Evolutionary conservation across 129 eudicot species (phyloP).

Genomic region (Tanacetum coccineum): DNA sequence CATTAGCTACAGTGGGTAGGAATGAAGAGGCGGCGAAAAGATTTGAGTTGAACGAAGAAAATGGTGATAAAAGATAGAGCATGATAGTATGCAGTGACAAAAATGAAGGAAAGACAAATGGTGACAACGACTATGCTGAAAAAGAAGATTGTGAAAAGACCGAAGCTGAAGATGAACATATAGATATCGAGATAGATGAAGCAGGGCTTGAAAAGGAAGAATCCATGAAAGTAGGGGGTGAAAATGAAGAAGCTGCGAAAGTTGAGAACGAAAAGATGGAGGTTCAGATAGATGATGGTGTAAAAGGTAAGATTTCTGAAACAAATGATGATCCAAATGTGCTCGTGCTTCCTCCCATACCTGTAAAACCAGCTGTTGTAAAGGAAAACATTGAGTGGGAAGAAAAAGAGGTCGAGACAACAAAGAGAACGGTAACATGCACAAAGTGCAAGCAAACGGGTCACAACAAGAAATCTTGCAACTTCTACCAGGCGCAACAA

Average conservation of each 20-base stretch:
- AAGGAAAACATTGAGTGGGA: conserved; percentile 48
- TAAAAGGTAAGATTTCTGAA: conserved; percentile 18
- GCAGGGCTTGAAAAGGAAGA: neutral
- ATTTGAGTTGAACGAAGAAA: conserved; percentile 11
- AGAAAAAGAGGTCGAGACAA: conserved; percentile 40
- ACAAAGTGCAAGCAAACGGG: conserved; percentile 68
- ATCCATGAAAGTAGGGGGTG: conserved; percentile 3
- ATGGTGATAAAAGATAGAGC: neutral
- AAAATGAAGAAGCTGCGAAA: neutral
- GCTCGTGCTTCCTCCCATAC: conserved; percentile 59
- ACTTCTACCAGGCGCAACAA: conserved; percentile 26
- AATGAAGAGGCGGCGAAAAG: conserved; percentile 4
- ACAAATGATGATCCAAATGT: conserved; percentile 29
- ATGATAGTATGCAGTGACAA: neutral
- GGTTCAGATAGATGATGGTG: conserved; percentile 18
- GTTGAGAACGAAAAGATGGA: conserved; percentile 11
- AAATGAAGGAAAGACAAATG: neutral
- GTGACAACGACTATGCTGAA: neutral
- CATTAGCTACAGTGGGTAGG: neutral
- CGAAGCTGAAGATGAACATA: neutral
- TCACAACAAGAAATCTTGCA: conserved; percentile 74
- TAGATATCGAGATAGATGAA: neutral
- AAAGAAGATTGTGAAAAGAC: neutral
- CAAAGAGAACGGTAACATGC: conserved; percentile 71
- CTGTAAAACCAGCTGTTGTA: conserved; percentile 34